Evolutionary conservation across 176 grass and related monocot genomes (phyloP).

Genomic region (Puccinellia tenuiflora): DNA sequence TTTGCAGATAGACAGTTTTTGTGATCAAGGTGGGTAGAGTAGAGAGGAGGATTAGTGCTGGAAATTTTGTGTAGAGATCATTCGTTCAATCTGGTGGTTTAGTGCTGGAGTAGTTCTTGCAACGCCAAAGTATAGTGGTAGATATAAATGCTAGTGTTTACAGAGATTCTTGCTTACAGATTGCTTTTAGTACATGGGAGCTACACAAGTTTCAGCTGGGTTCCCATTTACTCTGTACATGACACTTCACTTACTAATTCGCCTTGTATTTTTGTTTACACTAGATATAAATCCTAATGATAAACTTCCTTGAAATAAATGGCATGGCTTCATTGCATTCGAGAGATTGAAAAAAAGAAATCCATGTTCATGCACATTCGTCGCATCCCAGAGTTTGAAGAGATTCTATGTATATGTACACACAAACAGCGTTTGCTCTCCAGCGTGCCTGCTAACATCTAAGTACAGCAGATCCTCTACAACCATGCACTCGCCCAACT

Average conservation of each 20-base stretch:
- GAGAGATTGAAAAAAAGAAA: neutral
- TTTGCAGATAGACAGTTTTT: neutral
- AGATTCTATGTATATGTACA: neutral
- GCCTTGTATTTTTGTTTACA: neutral
- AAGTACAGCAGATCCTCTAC: neutral
- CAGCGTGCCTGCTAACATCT: neutral
- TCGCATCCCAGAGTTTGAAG: neutral
- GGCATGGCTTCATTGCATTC: neutral
- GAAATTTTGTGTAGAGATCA: slow-evolving; percentile 21
- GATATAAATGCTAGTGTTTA: neutral
- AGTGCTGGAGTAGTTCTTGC: slow-evolving; percentile 13
- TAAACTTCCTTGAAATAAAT: neutral
- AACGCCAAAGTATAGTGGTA: neutral
- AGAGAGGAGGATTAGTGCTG: neutral
- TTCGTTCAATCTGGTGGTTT: slow-evolving; percentile 7
- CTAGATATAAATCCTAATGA: neutral
- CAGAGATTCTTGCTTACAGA: neutral
- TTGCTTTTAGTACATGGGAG: too few relatives aligned
- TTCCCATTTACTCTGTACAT: slow-evolving; percentile 13
- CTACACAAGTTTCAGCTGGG: neutral
- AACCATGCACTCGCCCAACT: neutral
- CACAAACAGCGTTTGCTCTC: neutral
- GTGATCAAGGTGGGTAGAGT: neutral
- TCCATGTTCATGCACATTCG: neutral
- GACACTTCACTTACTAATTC: neutral